Evolutionary conservation across 1,284 basidiomycete genomes (phyloP).

Genomic region (Mycosarcoma mackinlayi): DNA sequence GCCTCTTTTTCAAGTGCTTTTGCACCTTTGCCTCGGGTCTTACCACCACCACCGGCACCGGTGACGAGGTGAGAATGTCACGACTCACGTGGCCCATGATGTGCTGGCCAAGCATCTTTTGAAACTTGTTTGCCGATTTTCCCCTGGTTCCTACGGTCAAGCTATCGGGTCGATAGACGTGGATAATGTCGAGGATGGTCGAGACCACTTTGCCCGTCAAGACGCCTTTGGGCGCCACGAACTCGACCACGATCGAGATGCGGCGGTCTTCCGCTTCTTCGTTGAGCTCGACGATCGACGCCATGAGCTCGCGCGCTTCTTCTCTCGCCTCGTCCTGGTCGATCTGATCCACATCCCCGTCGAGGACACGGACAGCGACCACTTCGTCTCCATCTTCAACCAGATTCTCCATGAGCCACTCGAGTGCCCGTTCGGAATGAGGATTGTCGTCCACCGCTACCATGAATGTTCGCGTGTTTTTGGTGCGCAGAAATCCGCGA

Average conservation of each 20-base stretch:
- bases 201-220: slow-evolving; percentile 87
- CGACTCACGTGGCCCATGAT: slow-evolving; percentile 62
- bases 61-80: slow-evolving; percentile 62
- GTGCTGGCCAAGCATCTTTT: slow-evolving; percentile 65
- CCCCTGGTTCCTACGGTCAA: slow-evolving; percentile 92
- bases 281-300: slow-evolving; percentile 82
- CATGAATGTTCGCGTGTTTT: slow-evolving; percentile 87
- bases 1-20: slow-evolving; percentile 65
- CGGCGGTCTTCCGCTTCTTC: slow-evolving; percentile 82
- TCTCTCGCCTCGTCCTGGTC: slow-evolving; percentile 84
- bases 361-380: slow-evolving; percentile 88
- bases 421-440: slow-evolving; percentile 60
- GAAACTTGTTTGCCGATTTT: slow-evolving; percentile 61
- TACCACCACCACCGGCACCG: slow-evolving; percentile 68
- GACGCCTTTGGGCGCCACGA: slow-evolving; percentile 88
- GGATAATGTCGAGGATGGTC: slow-evolving; percentile 81
- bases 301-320: slow-evolving; percentile 85
- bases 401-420: slow-evolving; percentile 77
- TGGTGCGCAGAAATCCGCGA: slow-evolving; percentile 81
- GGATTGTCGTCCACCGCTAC: slow-evolving; percentile 85
- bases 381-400: slow-evolving; percentile 94
- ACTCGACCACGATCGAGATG: slow-evolving; percentile 93
- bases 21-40: slow-evolving; percentile 65
- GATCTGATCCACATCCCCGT: slow-evolving; percentile 76
- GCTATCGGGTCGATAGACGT: slow-evolving; percentile 93